Conservation (phyloP, 306 rosid species). For the Cicer arietinum region DNA sequence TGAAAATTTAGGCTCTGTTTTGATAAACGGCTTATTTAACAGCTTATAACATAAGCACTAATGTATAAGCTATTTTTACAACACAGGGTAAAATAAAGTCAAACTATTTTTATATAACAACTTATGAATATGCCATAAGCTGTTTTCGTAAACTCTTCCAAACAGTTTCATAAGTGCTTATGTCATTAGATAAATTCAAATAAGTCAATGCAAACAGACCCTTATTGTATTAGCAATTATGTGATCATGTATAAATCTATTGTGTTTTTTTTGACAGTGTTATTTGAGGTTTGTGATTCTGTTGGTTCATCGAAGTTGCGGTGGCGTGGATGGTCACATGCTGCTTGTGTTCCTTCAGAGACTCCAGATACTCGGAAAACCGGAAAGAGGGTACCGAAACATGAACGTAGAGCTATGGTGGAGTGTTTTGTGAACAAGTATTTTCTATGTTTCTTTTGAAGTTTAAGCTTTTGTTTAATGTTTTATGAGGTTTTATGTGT, state of each 20-base stretch:
- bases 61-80: too few relatives aligned
- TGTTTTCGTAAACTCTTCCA: too few relatives aligned
- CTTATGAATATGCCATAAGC: too few relatives aligned
- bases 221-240: not conserved
- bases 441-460: slow-evolving; percentile 38
- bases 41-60: too few relatives aligned
- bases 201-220: too few relatives aligned
- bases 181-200: too few relatives aligned
- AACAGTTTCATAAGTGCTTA: too few relatives aligned
- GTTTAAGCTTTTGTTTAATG: not conserved
- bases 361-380: slow-evolving; percentile 34
- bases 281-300: slow-evolving; percentile 35
- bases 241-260: slow-evolving; percentile 8
- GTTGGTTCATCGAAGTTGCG: slow-evolving; percentile 42
- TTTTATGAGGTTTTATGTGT: slow-evolving; percentile 23
- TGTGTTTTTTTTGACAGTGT: slow-evolving; percentile 45
- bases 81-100: too few relatives aligned
- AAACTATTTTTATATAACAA: too few relatives aligned
- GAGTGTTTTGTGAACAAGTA: slow-evolving; percentile 70
- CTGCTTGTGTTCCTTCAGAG: slow-evolving; percentile 58
- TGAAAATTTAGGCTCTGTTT: not conserved
- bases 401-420: slow-evolving; percentile 61
- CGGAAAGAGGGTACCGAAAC: slow-evolving; percentile 50
- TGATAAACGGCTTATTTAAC: too few relatives aligned
- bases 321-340: slow-evolving; percentile 51